phyloP scores from a whole-genome alignment of 495 filamentous ascomycete genomes.

The Annulohypoxylon moriforme region DNA sequence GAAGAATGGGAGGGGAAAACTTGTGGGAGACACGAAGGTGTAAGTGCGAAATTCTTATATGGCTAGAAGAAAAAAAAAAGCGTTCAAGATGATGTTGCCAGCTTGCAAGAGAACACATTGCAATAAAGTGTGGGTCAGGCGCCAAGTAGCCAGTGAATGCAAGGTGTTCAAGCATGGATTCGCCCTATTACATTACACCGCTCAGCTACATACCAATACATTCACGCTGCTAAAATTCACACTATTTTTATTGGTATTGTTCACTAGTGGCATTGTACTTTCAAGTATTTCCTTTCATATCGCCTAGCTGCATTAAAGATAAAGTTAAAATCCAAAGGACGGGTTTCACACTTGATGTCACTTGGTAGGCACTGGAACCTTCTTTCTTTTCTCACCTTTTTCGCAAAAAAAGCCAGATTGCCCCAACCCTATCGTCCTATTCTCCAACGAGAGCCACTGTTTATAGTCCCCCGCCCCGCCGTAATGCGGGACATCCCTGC shows the following conservation, averaged over 20 bases:
- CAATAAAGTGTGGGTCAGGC: conserved; percentile 45
- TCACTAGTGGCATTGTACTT: neutral
- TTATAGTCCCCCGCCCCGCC: conserved; percentile 22
- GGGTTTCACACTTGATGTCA: conserved; percentile 1
- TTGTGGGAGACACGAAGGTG: conserved; percentile 26
- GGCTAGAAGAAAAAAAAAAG: conserved; percentile 31
- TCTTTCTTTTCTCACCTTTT: conserved; percentile 14
- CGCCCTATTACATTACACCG: conserved; percentile 23
- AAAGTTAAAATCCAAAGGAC: neutral
- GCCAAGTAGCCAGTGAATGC: conserved; percentile 23
- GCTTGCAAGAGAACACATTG: conserved; percentile 49
- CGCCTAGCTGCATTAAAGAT: neutral
- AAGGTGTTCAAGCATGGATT: conserved; percentile 10
- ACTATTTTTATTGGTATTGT: neutral
- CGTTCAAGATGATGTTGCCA: conserved; percentile 40
- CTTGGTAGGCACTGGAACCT: conserved; percentile 35
- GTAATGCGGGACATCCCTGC: conserved; percentile 42
- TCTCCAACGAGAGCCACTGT: neutral
- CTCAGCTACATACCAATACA: conserved; percentile 3
- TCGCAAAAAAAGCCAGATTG: conserved; percentile 36
- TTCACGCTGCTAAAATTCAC: neutral
- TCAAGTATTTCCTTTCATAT: neutral
- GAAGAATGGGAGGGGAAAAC: conserved; percentile 30
- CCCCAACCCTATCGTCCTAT: conserved; percentile 14
- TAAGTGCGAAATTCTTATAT: conserved; percentile 34